Evolutionary conservation across 306 rosid species (phyloP), one percentile per base, ranked within the genome.

Genomic region (Oxytropis ochrocephala): DNA sequence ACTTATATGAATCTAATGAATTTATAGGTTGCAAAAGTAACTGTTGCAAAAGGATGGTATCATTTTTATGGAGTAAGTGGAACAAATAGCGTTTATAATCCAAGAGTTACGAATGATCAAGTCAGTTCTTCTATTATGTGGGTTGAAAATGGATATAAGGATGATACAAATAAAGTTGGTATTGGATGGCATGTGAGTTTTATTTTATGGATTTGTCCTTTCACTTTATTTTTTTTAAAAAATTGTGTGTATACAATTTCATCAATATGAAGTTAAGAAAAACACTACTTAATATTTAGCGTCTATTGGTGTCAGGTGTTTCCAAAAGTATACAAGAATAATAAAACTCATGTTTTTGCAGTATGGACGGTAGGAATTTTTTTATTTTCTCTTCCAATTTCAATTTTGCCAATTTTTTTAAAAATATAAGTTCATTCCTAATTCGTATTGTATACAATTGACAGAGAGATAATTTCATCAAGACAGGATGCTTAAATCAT

Each of bases 171-270:
- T 30, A 19, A 11, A 49, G 50, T 73, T 1, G 0, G 2, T 0
- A 0, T 2, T 0, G 70, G 77, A 49, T 73, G 70, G 70, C 80
- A 58, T 8, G 80, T 67, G 38, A 74, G 73, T 74, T 39, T 52
- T 41, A 39, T 1, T 41, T 14, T 29, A 6, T 19, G 0, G 0
- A 1, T 33, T 18, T 36, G 5, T 43, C 6, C 11, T 3, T 43
- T 4, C 11, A 11, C 11, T 21, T 44, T 7, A 3, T 11, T 5
- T 16, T n/a, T 36, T 36, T 6, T 36, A 9, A 11, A 18, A 10
- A 36, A 11, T 3, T 41, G 0, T 2, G 2, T 16, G 3, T 8
- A 46, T 52, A 7, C n/a, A 6, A 12, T 36, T 67, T 0, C 4
- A 2, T 35, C 0, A 36, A 51, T 54, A 39, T 41, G 1, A 14